A percentile compares a stretch with the other conserved stretches of the same genome.
Evolutionary conservation across 169 alveolate genomes (phyloP).

Genomic region (Plasmodium knowlesi): DNA sequence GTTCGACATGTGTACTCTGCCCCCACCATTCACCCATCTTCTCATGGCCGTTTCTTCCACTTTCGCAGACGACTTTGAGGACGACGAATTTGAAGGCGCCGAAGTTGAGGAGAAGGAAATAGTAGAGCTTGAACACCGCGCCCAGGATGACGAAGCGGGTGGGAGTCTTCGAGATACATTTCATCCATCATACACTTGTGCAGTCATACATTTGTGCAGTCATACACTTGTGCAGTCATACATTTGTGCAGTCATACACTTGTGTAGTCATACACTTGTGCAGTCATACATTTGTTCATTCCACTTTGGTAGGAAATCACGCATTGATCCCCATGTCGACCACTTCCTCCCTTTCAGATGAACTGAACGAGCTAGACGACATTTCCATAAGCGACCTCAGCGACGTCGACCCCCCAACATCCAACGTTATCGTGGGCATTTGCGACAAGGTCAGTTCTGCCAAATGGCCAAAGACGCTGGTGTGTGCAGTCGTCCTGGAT

Average conservation of each 20-base stretch:
- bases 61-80: conserved; percentile 28
- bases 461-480: not conserved
- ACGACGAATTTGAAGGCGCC: conserved; percentile 69
- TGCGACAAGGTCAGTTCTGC: conserved; percentile 39
- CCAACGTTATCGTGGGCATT: conserved; percentile 35
- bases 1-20: too few species aligned
- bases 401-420: conserved; percentile 71
- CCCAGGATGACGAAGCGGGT: conserved; percentile 5
- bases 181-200: not conserved
- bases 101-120: conserved; percentile 69
- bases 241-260: not conserved
- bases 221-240: too few species aligned
- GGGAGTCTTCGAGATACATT: not conserved
- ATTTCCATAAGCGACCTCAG: conserved; percentile 66
- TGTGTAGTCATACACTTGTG: too few species aligned
- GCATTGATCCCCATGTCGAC: not conserved
- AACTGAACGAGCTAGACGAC: conserved; percentile 47
- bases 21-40: not conserved
- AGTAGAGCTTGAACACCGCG: not conserved
- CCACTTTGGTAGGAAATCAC: not conserved
- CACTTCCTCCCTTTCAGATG: conserved; percentile 14
- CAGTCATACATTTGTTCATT: not conserved
- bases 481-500: not conserved
- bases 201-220: too few species aligned
- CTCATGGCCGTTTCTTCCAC: not conserved